Evolutionary conservation across 495 filamentous ascomycete genomes (phyloP), one percentile per base, ranked within the genome.

Genomic region (Oidiodendron maius): DNA sequence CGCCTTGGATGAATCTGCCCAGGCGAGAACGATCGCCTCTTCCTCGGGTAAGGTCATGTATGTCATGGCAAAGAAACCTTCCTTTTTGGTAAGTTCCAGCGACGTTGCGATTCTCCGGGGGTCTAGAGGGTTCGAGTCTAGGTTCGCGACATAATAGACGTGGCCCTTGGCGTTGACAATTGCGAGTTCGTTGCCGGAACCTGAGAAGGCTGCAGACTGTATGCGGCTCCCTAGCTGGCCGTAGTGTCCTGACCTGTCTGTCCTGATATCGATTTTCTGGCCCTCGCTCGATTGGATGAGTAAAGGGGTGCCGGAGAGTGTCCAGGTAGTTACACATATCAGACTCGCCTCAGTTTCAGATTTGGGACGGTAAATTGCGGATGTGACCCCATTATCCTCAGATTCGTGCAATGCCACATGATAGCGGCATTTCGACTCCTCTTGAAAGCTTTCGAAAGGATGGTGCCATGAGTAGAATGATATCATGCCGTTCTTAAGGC

Each of bases 241-340:
- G 30, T 58, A 56, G 16, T 57, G 44, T 2, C 49, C 51, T 0
- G 61, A 50, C 0, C 23, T 11, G 3, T 66, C 60, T 2, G 56
- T 61, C 25, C 44, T 52, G 36, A 68, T 59, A 11, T 64, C 63
- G 28, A 28, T 63, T 45, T 48, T 53, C 35, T 66, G 58, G 10
- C 62, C 63, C 38, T 63, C 59, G 12, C 55, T 49, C 1, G 65
- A 63, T 42, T 68, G 65, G n/a, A 68, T 53, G 2, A 68, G 50
- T 2, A 68, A 32, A 2, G 65, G 65, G 11, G 50, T 58, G 2
- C 65, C 65, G 6, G 60, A 66, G 30, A 66, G 65, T 3, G 65
- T 68, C 65, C 65, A 68, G 1, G 63, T 66, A 3, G 56, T 64
- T 13, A 68, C 49, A 40, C 65, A 68, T 26, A 68, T 46, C 9